Conservation (phyloP, 2,329 filamentous ascomycete genomes). For the Fusarium denticulatum region DNA sequence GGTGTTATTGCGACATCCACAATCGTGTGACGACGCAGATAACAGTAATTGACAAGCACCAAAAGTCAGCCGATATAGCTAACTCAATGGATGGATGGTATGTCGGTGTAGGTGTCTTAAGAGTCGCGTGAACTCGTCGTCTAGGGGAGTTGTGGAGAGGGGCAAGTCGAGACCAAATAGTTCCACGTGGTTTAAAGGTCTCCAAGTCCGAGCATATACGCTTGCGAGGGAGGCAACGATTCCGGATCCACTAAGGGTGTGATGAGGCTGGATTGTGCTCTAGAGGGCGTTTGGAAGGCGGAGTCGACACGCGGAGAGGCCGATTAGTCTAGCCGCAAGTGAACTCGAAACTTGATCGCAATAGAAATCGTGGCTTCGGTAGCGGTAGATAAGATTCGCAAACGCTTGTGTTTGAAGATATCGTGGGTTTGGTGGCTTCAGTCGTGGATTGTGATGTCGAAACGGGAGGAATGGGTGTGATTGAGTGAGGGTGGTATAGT, state of each 20-base stretch:
- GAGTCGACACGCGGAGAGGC: constrained; percentile 28
- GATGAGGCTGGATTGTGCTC: constrained; percentile 30
- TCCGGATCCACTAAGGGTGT: constrained; percentile 35
- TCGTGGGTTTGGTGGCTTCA: constrained; percentile 17
- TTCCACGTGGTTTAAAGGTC: constrained; percentile 39
- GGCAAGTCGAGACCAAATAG: constrained; percentile 34
- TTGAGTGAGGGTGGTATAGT: constrained; percentile 1
- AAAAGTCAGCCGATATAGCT: background rate
- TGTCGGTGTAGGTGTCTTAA: constrained; percentile 10
- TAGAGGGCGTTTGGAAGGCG: constrained; percentile 29
- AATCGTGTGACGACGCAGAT: background rate
- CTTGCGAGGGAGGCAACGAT: constrained; percentile 21
- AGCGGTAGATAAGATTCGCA: background rate
- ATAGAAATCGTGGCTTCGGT: constrained; percentile 19
- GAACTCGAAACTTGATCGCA: constrained; percentile 12
- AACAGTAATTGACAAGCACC: background rate
- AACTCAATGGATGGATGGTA: background rate
- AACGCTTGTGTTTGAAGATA: background rate
- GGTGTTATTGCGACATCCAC: constrained; percentile 19
- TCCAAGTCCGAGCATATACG: constrained; percentile 31
- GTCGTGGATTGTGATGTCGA: background rate
- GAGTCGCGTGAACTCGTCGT: constrained; percentile 23
- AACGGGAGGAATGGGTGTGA: constrained; percentile 9
- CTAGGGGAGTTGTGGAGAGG: constrained; percentile 12
- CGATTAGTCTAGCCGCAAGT: constrained; percentile 30